Percentiles rank a stretch among this genome's conserved stretches.
phyloP scores from a whole-genome alignment of 23 red algal species.

The Gracilaria gracilis region DNA sequence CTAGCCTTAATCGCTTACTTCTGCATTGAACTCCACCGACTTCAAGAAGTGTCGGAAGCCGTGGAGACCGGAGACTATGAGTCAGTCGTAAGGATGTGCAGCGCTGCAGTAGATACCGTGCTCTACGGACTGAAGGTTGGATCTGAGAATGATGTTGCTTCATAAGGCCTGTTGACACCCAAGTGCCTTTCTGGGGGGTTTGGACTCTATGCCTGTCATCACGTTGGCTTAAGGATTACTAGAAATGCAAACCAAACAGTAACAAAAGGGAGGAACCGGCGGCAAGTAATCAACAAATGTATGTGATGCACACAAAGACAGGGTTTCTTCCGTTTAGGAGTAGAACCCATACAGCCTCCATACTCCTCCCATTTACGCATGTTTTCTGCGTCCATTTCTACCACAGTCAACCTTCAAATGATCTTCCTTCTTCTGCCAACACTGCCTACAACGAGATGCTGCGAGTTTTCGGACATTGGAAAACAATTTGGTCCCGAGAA shows the following conservation, averaged over 20 bases:
- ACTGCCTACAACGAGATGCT: background rate
- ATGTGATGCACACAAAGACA: background rate
- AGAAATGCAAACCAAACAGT: background rate
- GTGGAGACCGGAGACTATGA: constrained; percentile 19
- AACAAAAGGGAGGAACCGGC: background rate
- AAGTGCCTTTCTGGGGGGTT: background rate
- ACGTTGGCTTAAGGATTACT: background rate
- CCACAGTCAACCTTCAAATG: background rate
- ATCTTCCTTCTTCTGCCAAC: background rate
- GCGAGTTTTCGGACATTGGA: background rate
- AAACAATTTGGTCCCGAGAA: background rate
- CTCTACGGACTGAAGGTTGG: constrained; percentile 15
- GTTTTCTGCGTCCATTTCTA: background rate
- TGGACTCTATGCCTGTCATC: background rate
- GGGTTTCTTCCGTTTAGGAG: background rate
- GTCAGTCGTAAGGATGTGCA: constrained; percentile 3
- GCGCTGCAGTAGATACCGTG: background rate
- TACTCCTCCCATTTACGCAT: no score
- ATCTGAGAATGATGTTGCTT: background rate
- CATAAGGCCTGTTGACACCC: background rate
- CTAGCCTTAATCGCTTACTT: constrained; percentile 23
- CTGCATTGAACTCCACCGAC: constrained; percentile 14
- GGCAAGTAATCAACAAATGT: background rate
- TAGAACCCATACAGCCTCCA: background rate
- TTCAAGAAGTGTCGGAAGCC: constrained; percentile 4